These are phyloP conservation scores for Ciborinia camelliae DNA, from an alignment of 2,329 filamentous ascomycete genomes.

Conservation along the genomic window DNA sequence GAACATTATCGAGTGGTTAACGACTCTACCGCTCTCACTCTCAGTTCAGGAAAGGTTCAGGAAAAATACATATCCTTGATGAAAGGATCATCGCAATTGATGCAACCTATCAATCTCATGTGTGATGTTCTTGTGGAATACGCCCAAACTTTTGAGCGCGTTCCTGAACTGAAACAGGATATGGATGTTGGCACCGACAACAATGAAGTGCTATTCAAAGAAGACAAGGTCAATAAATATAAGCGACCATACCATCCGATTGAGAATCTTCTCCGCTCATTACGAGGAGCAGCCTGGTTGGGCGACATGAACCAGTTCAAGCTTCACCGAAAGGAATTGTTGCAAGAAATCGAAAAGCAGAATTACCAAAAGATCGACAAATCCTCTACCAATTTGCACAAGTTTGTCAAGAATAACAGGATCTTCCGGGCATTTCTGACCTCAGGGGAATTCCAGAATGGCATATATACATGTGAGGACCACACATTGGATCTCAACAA, in stretches of 20 bases:
- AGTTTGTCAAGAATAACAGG: neutral
- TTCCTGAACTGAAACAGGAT: neutral
- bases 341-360: neutral
- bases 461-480: neutral
- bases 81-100: neutral
- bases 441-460: neutral
- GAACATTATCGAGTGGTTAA: neutral
- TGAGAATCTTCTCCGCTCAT: neutral
- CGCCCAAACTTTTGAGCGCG: neutral
- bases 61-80: neutral
- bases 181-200: neutral
- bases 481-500: neutral
- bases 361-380: neutral
- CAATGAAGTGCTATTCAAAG: neutral
- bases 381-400: neutral
- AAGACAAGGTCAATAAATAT: neutral
- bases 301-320: neutral
- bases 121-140: slow-evolving; percentile 1
- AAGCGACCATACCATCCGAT: neutral
- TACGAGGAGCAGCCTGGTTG: neutral
- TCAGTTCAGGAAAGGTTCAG: neutral
- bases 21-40: neutral
- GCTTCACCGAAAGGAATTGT: neutral
- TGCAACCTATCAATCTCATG: neutral
- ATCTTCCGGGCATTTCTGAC: neutral